These are phyloP conservation scores for Aphanomyces cochlioides DNA, from an alignment of 352 stramenopile genomes.

Conservation along the genomic window DNA sequence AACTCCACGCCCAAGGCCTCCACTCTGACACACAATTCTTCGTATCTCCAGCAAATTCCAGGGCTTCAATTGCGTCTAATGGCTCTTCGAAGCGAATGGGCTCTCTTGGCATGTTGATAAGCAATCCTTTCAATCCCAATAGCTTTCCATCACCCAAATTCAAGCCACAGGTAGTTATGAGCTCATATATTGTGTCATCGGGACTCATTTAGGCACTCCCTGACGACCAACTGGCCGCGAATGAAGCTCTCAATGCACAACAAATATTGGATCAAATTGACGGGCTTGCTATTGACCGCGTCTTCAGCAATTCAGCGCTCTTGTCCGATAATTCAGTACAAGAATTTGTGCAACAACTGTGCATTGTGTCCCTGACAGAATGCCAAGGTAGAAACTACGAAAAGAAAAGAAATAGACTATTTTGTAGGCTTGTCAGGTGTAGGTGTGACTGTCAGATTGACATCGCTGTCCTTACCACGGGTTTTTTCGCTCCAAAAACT, in stretches of 20 bases:
- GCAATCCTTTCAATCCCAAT: conserved; percentile 27
- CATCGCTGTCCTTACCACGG: conserved; percentile 37
- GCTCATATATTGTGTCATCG: not conserved
- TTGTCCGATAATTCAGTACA: conserved; percentile 73
- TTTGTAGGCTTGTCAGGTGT: conserved; percentile 11
- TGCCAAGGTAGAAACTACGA: conserved; percentile 40
- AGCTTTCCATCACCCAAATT: conserved; percentile 17
- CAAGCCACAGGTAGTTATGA: conserved; percentile 2
- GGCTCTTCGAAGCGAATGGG: not conserved
- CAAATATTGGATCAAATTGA: conserved; percentile 84
- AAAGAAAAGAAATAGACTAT: not conserved
- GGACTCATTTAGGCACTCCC: not conserved
- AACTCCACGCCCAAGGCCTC: conserved; percentile 90
- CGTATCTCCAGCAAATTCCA: not conserved
- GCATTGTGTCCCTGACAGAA: conserved; percentile 88
- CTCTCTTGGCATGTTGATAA: conserved; percentile 19
- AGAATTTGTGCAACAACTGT: conserved; percentile 89
- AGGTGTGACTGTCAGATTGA: conserved; percentile 17
- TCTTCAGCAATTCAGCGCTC: conserved; percentile 86
- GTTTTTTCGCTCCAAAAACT: conserved; percentile 99
- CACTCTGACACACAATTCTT: conserved; percentile 5
- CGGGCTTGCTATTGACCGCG: conserved; percentile 80
- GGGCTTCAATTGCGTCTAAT: not conserved
- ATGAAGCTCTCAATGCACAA: conserved; percentile 80
- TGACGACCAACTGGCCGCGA: conserved; percentile 30